These are phyloP conservation scores for Boechera stricta DNA, from an alignment of 345 rosid species.

Conservation along the genomic window DNA sequence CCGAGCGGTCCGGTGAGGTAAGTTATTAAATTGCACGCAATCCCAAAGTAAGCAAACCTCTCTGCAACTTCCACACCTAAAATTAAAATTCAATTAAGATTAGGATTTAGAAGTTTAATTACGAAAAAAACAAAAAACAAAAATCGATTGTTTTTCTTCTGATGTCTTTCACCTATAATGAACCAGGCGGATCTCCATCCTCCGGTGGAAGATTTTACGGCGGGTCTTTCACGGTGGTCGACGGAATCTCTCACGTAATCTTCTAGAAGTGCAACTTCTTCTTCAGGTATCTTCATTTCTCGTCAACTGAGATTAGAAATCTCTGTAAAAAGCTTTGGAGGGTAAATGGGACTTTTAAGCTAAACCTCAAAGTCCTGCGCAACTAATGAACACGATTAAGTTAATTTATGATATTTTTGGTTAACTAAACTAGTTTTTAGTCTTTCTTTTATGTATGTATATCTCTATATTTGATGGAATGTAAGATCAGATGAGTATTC, in stretches of 20 bases:
- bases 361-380: neutral
- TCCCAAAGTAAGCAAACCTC: slow-evolving; percentile 56
- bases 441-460: neutral
- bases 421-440: neutral
- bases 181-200: slow-evolving; percentile 46
- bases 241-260: slow-evolving; percentile 40
- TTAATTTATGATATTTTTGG: neutral
- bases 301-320: neutral
- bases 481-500: neutral
- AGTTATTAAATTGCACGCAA: slow-evolving; percentile 51
- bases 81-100: neutral
- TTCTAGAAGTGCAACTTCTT: slow-evolving; percentile 31
- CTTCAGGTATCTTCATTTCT: slow-evolving; percentile 27
- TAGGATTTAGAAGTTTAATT: neutral
- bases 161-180: slow-evolving; percentile 30
- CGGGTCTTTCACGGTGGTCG: slow-evolving; percentile 34
- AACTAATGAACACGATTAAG: slow-evolving; percentile 13
- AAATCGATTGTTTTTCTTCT: neutral
- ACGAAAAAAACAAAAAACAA: neutral
- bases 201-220: slow-evolving; percentile 39
- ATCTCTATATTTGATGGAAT: neutral
- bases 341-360: no score
- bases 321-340: no score
- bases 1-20: slow-evolving; percentile 57
- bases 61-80: slow-evolving; percentile 57